phyloP scores from a whole-genome alignment of 2,329 filamentous ascomycete genomes.

The Ustilaginoidea virens region DNA sequence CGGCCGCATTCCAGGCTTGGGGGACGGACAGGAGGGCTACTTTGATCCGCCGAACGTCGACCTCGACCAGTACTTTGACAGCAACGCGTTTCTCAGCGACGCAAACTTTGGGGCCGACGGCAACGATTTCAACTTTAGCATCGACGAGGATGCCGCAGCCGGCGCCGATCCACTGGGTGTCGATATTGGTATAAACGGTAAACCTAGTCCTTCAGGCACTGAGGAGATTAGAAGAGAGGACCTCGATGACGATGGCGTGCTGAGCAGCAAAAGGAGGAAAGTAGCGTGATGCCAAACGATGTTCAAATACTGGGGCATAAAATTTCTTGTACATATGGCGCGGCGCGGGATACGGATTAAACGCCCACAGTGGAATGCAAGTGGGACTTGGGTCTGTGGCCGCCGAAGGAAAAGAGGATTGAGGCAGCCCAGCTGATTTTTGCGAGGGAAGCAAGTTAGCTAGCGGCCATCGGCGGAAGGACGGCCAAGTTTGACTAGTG shows the following conservation, averaged over 20 bases:
- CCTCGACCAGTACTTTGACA: conserved; percentile 35
- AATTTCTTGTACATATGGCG: no score
- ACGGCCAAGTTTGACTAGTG: no score
- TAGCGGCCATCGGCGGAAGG: no score
- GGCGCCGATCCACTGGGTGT: neutral
- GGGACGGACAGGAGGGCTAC: conserved; percentile 21
- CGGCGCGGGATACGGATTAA: no score
- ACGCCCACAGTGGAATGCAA: no score
- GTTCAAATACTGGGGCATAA: no score
- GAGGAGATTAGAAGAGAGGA: conserved; percentile 35
- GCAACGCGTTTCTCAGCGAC: conserved; percentile 23
- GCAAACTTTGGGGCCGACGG: conserved; percentile 25
- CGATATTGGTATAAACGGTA: conserved; percentile 15
- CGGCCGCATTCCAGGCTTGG: conserved; percentile 60
- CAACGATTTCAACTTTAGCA: conserved; percentile 35
- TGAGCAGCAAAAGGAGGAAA: conserved; percentile 23
- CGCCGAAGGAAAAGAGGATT: no score
- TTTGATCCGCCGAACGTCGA: conserved; percentile 26
- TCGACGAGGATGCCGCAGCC: conserved; percentile 20
- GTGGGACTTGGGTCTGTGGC: no score
- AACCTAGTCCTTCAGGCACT: conserved; percentile 30
- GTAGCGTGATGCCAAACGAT: conserved; percentile 16
- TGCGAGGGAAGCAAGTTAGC: no score
- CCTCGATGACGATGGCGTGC: conserved; percentile 12
- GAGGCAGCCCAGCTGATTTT: no score